Evolutionary conservation across 768 basidiomycete species (phyloP), one percentile per base, ranked within the genome.

Genomic region (Lanmaoa rubissima): DNA sequence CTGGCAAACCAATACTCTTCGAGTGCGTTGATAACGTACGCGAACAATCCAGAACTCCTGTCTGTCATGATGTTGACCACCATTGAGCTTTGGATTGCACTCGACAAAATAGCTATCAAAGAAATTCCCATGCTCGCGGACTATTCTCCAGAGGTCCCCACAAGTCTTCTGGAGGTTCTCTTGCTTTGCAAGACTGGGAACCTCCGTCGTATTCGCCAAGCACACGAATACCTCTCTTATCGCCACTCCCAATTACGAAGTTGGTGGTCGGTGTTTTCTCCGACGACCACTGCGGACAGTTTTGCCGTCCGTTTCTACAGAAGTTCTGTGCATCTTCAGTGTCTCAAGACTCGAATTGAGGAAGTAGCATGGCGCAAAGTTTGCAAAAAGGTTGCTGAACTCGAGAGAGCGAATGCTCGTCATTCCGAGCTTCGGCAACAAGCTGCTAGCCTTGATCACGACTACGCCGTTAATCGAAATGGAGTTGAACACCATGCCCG

Each of bases 41-140:
- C 49, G 11, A 57, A 58, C 12, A 77, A 72, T 32, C 74, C 78
- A 2, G 78, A 81, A 48, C 61, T 69, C 32, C 39, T 69, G 5
- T 81, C 80, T 0, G 51, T 76, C 2, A 78, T 83, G 73, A 58
- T 82, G 41, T 62, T 83, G 45, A 70, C 68, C 1, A 53, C 48
- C 11, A 24, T 70, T 10, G 76, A 80, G 34, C 69, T 76, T 31
- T 76, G 75, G 76, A 54, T 73, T 13, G 76, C 69, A 0, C 55
- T 77, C 6, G 76, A 76, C 52, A 68, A 58, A 10, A 32, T 70
- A 9, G 57, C 56, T 0, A 46, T 66, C 28, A 38, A 26, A 11
- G 51, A 58, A 17, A 67, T 58, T 17, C 67, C 74, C 3, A 54
- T 76, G 7, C 54, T 76, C 3, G 50, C 38, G 0, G 60, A 74